These are phyloP conservation scores for Stachybotrys chartarum DNA, from an alignment of 2,329 filamentous ascomycete species.

Conservation along the genomic window DNA sequence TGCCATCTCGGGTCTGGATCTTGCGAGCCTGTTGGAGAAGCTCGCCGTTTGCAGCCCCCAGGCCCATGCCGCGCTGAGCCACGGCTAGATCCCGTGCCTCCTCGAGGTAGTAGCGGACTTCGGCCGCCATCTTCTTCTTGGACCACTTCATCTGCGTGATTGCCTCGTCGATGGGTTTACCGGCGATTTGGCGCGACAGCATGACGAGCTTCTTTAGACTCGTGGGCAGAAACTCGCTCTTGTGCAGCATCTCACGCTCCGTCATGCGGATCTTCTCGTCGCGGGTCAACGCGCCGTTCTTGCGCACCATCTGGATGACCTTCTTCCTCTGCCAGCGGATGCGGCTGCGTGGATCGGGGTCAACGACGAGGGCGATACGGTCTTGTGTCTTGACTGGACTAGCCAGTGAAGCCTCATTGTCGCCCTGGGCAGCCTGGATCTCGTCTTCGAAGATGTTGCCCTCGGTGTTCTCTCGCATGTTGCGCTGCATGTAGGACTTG, in stretches of 20 bases:
- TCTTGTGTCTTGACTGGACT: slow-evolving; percentile 31
- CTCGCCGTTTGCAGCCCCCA: slow-evolving; percentile 41
- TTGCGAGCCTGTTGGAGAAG: slow-evolving; percentile 31
- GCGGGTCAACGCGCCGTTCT: slow-evolving; percentile 45
- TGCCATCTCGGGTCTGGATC: slow-evolving; percentile 70
- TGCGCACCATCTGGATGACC: slow-evolving; percentile 67
- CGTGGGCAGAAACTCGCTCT: slow-evolving; percentile 71
- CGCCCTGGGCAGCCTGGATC: slow-evolving; percentile 16
- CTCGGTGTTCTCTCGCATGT: slow-evolving; percentile 34
- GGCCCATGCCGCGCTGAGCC: slow-evolving; percentile 76
- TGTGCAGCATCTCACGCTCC: slow-evolving; percentile 47
- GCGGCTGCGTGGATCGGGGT: slow-evolving; percentile 68
- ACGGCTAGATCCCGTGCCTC: slow-evolving; percentile 76
- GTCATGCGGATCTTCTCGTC: slow-evolving; percentile 60
- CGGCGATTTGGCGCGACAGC: slow-evolving; percentile 79
- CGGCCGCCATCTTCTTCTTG: slow-evolving; percentile 83
- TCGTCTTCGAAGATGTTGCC: slow-evolving; percentile 60
- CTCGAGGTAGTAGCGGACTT: slow-evolving; percentile 73
- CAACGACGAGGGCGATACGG: slow-evolving; percentile 56
- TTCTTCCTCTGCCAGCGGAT: slow-evolving; percentile 77
- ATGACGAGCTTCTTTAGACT: slow-evolving; percentile 87
- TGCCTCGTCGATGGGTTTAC: slow-evolving; percentile 90
- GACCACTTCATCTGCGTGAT: slow-evolving; percentile 92
- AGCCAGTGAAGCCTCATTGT: slow-evolving; percentile 17
- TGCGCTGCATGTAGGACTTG: slow-evolving; percentile 31